Percentiles rank a stretch among this genome's conserved stretches.
These are phyloP conservation scores for Elsinoe batatas DNA, from an alignment of 2,329 filamentous ascomycete genomes.

Conservation along the genomic window DNA sequence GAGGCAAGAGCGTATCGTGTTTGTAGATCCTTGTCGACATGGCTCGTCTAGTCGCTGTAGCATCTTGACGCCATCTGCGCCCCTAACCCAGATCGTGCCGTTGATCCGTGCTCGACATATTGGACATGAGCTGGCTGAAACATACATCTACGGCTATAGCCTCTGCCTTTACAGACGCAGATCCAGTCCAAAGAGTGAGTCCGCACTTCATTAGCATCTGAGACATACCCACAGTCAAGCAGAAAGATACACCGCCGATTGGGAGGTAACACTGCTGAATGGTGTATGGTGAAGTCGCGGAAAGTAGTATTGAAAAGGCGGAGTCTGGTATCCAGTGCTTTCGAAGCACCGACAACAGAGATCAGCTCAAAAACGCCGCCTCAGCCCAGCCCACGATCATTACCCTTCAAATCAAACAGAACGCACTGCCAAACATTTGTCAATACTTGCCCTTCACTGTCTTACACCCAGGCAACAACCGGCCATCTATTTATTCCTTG, in stretches of 20 bases:
- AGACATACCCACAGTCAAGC: constrained; percentile 2
- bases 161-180: constrained; percentile 1
- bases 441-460: not conserved
- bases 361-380: not conserved
- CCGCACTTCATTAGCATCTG: not conserved
- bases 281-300: not conserved
- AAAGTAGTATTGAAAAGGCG: not conserved
- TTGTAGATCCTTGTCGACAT: no score
- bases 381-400: not conserved
- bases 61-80: no score
- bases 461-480: not conserved
- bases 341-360: not conserved
- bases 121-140: constrained; percentile 3
- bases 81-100: not conserved
- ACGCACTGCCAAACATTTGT: constrained; percentile 1
- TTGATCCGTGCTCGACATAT: not conserved
- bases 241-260: constrained; percentile 3
- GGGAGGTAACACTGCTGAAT: not conserved
- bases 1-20: no score
- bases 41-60: no score
- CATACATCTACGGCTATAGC: constrained; percentile 5
- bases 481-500: not conserved
- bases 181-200: not conserved
- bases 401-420: not conserved
- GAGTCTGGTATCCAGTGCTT: not conserved